These are phyloP conservation scores for Penicillium chermesinum DNA, from an alignment of 495 filamentous ascomycete species.

Conservation along the genomic window DNA sequence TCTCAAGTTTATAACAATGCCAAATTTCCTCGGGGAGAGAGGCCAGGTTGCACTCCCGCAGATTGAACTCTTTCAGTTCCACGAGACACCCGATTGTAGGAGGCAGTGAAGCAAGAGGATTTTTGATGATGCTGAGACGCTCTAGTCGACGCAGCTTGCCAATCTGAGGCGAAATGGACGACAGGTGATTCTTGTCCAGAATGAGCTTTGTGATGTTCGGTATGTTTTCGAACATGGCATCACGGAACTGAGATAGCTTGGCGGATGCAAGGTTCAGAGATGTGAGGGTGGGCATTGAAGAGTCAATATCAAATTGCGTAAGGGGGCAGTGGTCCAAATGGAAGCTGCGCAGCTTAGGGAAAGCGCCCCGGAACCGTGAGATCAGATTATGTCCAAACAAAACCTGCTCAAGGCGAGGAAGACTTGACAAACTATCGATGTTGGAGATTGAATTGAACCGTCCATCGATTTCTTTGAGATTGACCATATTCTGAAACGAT, in stretches of 20 bases:
- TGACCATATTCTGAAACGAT: conserved; percentile 63
- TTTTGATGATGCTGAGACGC: conserved; percentile 88
- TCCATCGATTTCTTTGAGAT: conserved; percentile 85
- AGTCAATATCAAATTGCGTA: conserved; percentile 80
- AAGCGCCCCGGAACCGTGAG: conserved; percentile 78
- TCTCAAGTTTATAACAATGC: conserved; percentile 83
- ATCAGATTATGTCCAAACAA: conserved; percentile 87
- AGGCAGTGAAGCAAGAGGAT: conserved; percentile 76
- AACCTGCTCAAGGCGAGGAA: conserved; percentile 82
- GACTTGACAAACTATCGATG: conserved; percentile 75
- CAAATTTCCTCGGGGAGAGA: conserved; percentile 86
- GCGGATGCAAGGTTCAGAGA: conserved; percentile 80
- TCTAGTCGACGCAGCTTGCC: conserved; percentile 80
- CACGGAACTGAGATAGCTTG: conserved; percentile 79
- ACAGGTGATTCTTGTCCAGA: conserved; percentile 93
- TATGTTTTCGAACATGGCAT: conserved; percentile 82
- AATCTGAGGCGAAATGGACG: conserved; percentile 76
- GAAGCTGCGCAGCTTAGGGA: conserved; percentile 75
- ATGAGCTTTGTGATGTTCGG: conserved; percentile 79
- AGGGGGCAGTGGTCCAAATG: conserved; percentile 89
- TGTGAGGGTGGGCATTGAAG: conserved; percentile 72
- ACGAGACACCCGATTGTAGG: conserved; percentile 77
- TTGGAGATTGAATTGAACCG: conserved; percentile 83
- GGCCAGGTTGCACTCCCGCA: conserved; percentile 87
- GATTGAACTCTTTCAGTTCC: conserved; percentile 78